These are phyloP conservation scores for Yarrowia alimentaria DNA, from an alignment of 805 yeast species.

Conservation along the genomic window DNA sequence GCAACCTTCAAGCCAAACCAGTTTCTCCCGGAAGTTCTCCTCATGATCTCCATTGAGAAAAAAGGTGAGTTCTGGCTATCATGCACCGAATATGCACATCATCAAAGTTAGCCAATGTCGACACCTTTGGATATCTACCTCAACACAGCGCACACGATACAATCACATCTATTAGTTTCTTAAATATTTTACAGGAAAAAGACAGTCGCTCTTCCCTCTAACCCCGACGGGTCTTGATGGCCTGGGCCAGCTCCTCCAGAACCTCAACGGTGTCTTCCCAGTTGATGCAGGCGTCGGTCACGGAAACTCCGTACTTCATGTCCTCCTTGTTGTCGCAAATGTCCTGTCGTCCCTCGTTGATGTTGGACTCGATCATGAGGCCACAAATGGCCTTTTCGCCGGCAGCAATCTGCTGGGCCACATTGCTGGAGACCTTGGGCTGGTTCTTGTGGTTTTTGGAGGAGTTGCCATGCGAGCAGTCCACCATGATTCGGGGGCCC, in stretches of 20 bases:
- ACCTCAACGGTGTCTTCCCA: conserved; percentile 82
- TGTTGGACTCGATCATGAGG: conserved; percentile 93
- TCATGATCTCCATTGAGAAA: no score
- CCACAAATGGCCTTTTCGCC: conserved; percentile 85
- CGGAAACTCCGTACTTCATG: conserved; percentile 87
- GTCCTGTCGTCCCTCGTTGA: conserved; percentile 89
- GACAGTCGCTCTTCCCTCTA: no score
- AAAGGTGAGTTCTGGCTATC: no score
- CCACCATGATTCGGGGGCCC: conserved; percentile 79
- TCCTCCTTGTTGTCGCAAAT: conserved; percentile 77
- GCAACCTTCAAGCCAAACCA: no score
- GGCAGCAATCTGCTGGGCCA: conserved; percentile 71
- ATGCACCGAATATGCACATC: no score
- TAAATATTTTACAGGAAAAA: conserved; percentile 4
- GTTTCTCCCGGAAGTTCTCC: no score
- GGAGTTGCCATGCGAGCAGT: conserved; percentile 97
- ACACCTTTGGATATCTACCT: no score
- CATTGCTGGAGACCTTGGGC: conserved; percentile 76
- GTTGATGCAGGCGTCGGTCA: conserved; percentile 96
- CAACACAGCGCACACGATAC: no score
- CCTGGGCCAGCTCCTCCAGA: conserved; percentile 67
- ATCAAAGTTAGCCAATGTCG: no score
- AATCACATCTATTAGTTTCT: conserved; percentile 6
- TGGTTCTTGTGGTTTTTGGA: conserved; percentile 88
- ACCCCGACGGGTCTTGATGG: conserved; percentile 74